Evolutionary conservation across 257 asterid species (phyloP).

Genomic region (Agastache rugosa): DNA sequence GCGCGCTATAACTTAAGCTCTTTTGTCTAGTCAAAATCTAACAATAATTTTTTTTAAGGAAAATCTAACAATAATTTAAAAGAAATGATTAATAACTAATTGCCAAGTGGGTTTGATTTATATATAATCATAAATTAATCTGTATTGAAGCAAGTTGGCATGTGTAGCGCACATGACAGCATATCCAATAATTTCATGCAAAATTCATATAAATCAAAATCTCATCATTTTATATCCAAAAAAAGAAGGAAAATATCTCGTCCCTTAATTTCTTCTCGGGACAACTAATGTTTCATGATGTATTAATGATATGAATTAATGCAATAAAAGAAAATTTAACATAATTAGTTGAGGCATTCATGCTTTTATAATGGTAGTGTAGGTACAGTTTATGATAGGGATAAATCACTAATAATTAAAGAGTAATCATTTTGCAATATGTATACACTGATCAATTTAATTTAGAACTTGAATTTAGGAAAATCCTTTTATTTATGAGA

Average conservation of each 20-base stretch:
- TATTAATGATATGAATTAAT: neutral
- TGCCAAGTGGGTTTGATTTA: slow-evolving; percentile 8
- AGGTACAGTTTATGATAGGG: too few relatives aligned
- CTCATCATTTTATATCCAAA: neutral
- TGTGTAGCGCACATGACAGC: slow-evolving; percentile 12
- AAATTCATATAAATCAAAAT: neutral
- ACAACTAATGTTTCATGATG: slow-evolving; percentile 6
- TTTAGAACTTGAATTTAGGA: too few relatives aligned
- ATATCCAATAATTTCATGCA: slow-evolving; percentile 24
- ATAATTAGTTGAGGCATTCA: neutral
- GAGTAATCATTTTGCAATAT: neutral
- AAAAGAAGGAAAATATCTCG: neutral
- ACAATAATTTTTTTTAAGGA: neutral
- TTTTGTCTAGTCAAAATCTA: neutral
- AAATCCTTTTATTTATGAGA: too few relatives aligned
- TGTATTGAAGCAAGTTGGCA: slow-evolving; percentile 12
- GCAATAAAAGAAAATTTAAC: neutral
- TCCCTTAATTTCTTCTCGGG: neutral
- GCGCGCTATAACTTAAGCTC: neutral
- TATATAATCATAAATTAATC: slow-evolving; percentile 5
- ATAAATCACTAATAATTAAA: too few relatives aligned
- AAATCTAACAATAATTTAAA: neutral
- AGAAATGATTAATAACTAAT: neutral
- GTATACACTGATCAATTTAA: too few relatives aligned
- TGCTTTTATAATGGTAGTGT: too few relatives aligned